Evolutionary conservation across 805 yeast genomes (phyloP).

Genomic region (Starmera amethionina): DNA sequence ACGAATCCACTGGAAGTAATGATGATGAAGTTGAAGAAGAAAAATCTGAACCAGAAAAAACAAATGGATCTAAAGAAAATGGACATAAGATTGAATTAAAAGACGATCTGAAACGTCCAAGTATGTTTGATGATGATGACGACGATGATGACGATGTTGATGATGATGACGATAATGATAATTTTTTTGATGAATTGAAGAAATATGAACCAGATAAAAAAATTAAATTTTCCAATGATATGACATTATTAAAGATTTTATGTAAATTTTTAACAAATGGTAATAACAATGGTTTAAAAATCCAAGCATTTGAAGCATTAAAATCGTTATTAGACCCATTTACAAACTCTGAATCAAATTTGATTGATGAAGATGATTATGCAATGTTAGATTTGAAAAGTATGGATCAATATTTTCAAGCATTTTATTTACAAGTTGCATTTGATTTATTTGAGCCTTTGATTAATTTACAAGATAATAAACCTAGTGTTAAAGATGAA

Average conservation of each 20-base stretch:
- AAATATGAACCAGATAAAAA: conserved; percentile 11
- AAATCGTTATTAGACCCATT: conserved; percentile 40
- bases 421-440: conserved; percentile 58
- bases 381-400: conserved; percentile 16
- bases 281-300: conserved; percentile 58
- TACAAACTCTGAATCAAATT: conserved; percentile 1
- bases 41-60: conserved; percentile 1
- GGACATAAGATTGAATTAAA: too few species aligned
- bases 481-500: conserved; percentile 13
- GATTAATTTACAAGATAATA: conserved; percentile 19
- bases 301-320: conserved; percentile 79
- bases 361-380: conserved; percentile 14
- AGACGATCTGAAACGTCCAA: background rate
- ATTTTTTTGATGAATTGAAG: conserved; percentile 3
- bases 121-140: conserved; percentile 1
- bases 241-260: conserved; percentile 46
- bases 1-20: conserved; percentile 5
- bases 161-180: conserved; percentile 3
- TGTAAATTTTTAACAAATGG: conserved; percentile 55
- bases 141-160: conserved; percentile 1
- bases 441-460: conserved; percentile 43
- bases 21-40: conserved; percentile 14
- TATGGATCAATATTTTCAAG: conserved; percentile 37
- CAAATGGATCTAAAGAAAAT: background rate
- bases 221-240: conserved; percentile 36